phyloP scores from a whole-genome alignment of 768 basidiomycete genomes.

The Amyloporia xantha region DNA sequence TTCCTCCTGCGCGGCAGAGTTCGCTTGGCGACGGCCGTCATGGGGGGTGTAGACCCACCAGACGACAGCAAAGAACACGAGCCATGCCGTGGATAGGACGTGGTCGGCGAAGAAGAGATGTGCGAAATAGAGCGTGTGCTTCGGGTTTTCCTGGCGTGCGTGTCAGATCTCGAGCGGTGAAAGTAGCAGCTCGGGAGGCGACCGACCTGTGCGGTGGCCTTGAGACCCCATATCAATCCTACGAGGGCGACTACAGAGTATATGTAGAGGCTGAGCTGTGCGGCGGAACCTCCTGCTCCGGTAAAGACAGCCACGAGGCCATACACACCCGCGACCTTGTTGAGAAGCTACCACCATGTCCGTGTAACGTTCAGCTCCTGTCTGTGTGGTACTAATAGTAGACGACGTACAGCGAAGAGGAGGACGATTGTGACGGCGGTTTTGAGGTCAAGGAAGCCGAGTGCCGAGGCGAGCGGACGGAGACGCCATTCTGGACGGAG shows the following conservation, averaged over 20 bases:
- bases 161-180: no score
- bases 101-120: slow-evolving; percentile 93
- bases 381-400: neutral
- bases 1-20: slow-evolving; percentile 84
- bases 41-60: slow-evolving; percentile 95
- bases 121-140: slow-evolving; percentile 79
- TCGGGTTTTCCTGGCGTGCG: slow-evolving; percentile 93
- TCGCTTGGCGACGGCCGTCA: slow-evolving; percentile 73
- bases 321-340: slow-evolving; percentile 97
- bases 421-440: slow-evolving; percentile 85
- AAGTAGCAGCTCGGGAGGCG: no score
- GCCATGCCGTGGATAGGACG: slow-evolving; percentile 83
- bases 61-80: slow-evolving; percentile 79
- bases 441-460: slow-evolving; percentile 88
- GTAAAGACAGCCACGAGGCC: slow-evolving; percentile 88
- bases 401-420: slow-evolving; percentile 72
- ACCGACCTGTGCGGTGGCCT: slow-evolving; percentile 79
- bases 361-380: neutral
- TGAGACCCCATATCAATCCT: slow-evolving; percentile 81
- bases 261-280: slow-evolving; percentile 87
- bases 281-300: slow-evolving; percentile 88
- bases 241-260: slow-evolving; percentile 84
- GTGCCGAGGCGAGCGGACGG: slow-evolving; percentile 76
- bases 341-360: slow-evolving; percentile 53
- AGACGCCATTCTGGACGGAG: slow-evolving; percentile 80